Conservation (phyloP, 805 yeast species). For the Lipomyces starkeyi region DNA sequence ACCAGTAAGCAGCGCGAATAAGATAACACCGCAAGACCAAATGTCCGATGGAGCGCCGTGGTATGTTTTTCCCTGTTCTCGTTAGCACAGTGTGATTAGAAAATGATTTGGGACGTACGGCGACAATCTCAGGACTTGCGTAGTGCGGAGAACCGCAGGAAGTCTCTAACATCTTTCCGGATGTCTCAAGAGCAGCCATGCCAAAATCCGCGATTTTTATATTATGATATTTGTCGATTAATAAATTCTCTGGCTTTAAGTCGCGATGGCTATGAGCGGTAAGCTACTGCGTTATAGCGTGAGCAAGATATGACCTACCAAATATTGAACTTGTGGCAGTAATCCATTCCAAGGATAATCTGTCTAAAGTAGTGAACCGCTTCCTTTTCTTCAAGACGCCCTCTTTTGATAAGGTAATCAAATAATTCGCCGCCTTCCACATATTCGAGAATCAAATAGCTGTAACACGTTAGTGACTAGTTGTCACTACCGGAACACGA, state of each 20-base stretch:
- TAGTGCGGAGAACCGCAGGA: slow-evolving; percentile 98
- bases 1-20: slow-evolving; percentile 92
- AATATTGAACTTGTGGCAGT: slow-evolving; percentile 84
- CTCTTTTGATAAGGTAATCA: slow-evolving; percentile 86
- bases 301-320: slow-evolving; percentile 49
- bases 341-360: slow-evolving; percentile 79
- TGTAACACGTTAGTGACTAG: slow-evolving; percentile 7
- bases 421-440: slow-evolving; percentile 97
- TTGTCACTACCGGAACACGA: not conserved
- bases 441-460: slow-evolving; percentile 86
- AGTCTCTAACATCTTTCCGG: slow-evolving; percentile 84
- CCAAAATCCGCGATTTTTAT: slow-evolving; percentile 98
- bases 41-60: slow-evolving; percentile 98
- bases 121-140: slow-evolving; percentile 97
- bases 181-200: slow-evolving; percentile 94
- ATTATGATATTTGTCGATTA: slow-evolving; percentile 79
- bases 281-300: not conserved
- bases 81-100: not conserved
- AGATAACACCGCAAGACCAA: slow-evolving; percentile 91
- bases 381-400: slow-evolving; percentile 85
- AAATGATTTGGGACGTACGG: slow-evolving; percentile 45
- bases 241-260: slow-evolving; percentile 72
- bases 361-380: slow-evolving; percentile 90
- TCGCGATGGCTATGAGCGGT: slow-evolving; percentile 64
- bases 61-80: slow-evolving; percentile 72